Evolutionary conservation across 305 asterid species (phyloP).

Genomic region (Rubia occidens): DNA sequence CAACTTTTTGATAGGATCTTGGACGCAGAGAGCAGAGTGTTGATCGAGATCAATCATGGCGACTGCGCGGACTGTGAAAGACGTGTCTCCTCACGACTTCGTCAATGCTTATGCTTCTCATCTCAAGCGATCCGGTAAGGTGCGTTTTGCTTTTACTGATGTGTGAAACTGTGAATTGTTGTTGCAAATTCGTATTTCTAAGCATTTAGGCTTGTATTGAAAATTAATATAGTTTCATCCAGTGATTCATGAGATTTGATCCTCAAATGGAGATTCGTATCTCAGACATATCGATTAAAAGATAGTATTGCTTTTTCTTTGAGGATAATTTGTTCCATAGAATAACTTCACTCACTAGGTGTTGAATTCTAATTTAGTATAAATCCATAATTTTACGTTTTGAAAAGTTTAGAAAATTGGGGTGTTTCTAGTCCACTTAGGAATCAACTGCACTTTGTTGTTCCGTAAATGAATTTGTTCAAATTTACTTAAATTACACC

Average conservation of each 20-base stretch:
- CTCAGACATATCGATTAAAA: background rate
- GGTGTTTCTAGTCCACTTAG: background rate
- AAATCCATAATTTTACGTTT: background rate
- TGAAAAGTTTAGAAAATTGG: background rate
- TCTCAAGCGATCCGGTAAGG: constrained; percentile 88
- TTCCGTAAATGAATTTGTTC: background rate
- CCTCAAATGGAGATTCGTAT: background rate
- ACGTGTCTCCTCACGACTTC: constrained; percentile 69
- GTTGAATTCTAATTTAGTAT: background rate
- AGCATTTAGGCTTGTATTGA: background rate
- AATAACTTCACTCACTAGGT: background rate
- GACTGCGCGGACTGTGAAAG: constrained; percentile 46
- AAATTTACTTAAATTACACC: background rate
- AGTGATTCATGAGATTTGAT: background rate
- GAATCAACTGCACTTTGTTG: background rate
- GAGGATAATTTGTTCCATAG: background rate
- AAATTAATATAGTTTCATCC: background rate
- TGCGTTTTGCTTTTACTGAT: background rate
- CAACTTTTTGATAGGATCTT: background rate
- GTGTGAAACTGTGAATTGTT: background rate
- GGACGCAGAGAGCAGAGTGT: background rate
- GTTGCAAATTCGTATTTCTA: background rate
- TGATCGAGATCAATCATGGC: constrained; percentile 11
- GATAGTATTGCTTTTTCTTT: background rate
- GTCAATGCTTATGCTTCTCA: constrained; percentile 68